Conservation (phyloP, 345 rosid species). For the Psidium friedrichsthalianum region DNA sequence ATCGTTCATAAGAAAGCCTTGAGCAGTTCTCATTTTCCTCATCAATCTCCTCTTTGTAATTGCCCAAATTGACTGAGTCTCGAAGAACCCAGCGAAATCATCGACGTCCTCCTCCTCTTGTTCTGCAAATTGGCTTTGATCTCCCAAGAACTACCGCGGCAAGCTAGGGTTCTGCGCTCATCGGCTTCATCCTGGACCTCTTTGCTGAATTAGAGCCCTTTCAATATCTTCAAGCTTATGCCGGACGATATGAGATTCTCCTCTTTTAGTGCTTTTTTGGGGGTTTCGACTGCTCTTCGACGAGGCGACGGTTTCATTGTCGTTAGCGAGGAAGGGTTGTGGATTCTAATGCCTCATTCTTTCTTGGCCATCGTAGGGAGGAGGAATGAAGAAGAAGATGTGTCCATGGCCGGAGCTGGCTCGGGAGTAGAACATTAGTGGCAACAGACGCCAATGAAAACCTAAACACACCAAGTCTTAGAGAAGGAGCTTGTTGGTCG, state of each 20-base stretch:
- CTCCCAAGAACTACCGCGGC: constrained; percentile 25
- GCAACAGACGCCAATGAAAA: neutral
- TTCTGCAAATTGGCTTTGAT: constrained; percentile 10
- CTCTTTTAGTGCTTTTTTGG: constrained; percentile 52
- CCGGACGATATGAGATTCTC: constrained; percentile 58
- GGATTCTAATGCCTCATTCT: constrained; percentile 57
- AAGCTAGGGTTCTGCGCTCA: constrained; percentile 17
- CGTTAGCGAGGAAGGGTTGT: constrained; percentile 46
- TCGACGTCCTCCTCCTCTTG: constrained; percentile 37
- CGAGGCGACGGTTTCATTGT: constrained; percentile 25
- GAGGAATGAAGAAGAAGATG: neutral
- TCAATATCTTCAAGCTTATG: constrained; percentile 74
- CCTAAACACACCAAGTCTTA: too few relatives aligned
- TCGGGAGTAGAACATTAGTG: neutral
- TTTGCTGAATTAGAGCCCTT: constrained; percentile 77
- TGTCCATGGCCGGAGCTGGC: neutral
- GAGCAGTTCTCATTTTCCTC: constrained; percentile 75
- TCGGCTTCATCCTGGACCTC: constrained; percentile 63
- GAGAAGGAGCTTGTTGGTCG: too few relatives aligned
- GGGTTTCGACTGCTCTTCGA: constrained; percentile 52
- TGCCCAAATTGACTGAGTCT: constrained; percentile 41
- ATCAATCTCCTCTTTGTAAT: constrained; percentile 51
- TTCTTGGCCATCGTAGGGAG: constrained; percentile 23
- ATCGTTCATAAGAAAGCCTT: constrained; percentile 69
- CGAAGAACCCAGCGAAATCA: constrained; percentile 49